Evolutionary conservation across 371 early-diverging fungal species (phyloP), one percentile per base, ranked within the genome.

Genomic region (Thermomucor indicae-seudaticae): DNA sequence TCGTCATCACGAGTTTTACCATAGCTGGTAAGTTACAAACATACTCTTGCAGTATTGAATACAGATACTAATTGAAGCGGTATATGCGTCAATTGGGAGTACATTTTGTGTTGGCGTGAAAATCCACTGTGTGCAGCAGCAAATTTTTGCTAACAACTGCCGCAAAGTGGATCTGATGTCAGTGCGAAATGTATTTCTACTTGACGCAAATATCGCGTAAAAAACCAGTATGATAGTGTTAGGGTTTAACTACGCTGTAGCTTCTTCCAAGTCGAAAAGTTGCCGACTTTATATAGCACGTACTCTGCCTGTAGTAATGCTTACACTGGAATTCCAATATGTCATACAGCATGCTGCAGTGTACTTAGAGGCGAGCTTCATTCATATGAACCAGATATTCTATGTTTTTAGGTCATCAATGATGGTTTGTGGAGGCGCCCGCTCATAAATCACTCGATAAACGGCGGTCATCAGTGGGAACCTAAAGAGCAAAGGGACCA

Each of bases 391-490:
- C 4, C 7, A 10, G 24, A 37, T 35, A 35, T 19, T 12, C 24
- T 34, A 29, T 35, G 31, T 35, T 20, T 47, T 11, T 11, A 46
- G 23, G n/a, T 29, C 39, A 6, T 54, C 32, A 25, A 54, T 44
- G 38, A 74, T 67, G 23, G 51, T 53, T 34, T 62, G 59, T n/a
- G 67, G 60, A n/a, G 67, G 57, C 16, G 59, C 67, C 10, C 54
- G 64, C 55, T 86, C 88, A 62, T 91, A 96, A 53, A 91, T 88
- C 47, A 96, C 89, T 35, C 79, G 62, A 70, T 96, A 94, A 6
- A 96, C 87, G 49, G 85, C 77, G 2, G 88, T 88, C 74, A 95
- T 88, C 31, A 96, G 68, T 8, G 94, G 95, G 71, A 92, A 94
- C 66, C 89, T 81, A 44, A 25, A n/a, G 17, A 29, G 12, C 20